A percentile compares a stretch with the other conserved stretches of the same genome.
Conservation (phyloP, 805 yeast genomes). For the Wickerhamiella qilinensis region DNA sequence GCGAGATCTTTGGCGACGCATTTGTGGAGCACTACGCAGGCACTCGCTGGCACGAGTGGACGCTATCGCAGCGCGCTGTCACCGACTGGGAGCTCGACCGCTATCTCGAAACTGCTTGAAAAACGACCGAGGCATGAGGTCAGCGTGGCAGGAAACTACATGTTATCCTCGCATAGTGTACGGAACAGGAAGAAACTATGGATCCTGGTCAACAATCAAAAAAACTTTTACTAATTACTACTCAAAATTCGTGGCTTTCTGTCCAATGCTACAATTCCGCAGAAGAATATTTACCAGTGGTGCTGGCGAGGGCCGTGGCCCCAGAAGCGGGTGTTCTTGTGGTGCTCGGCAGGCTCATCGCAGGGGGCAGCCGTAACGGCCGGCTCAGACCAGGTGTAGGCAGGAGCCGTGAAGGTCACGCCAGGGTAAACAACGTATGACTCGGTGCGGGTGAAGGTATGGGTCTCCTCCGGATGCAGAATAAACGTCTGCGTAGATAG, state of each 20-base stretch:
- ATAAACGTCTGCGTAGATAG: conserved; percentile 5
- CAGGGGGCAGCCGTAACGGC: background rate
- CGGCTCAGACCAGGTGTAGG: conserved; percentile 1
- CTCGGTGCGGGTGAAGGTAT: conserved; percentile 7
- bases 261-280: too few relatives aligned
- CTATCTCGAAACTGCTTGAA: conserved; percentile 16
- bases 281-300: background rate
- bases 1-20: conserved; percentile 16
- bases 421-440: conserved; percentile 6
- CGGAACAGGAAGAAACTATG: too few relatives aligned
- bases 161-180: too few relatives aligned
- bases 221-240: too few relatives aligned
- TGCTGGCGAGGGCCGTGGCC: background rate
- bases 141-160: too few relatives aligned
- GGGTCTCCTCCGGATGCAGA: conserved; percentile 6
- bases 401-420: background rate
- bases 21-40: conserved; percentile 22
- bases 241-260: too few relatives aligned
- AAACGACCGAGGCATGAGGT: too few relatives aligned
- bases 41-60: conserved; percentile 19
- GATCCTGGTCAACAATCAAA: too few relatives aligned
- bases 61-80: conserved; percentile 19
- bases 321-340: background rate
- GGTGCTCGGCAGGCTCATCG: background rate
- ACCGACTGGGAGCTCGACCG: conserved; percentile 23